phyloP scores from a whole-genome alignment of 2,329 filamentous ascomycete genomes.

The Diaporthe velutina region DNA sequence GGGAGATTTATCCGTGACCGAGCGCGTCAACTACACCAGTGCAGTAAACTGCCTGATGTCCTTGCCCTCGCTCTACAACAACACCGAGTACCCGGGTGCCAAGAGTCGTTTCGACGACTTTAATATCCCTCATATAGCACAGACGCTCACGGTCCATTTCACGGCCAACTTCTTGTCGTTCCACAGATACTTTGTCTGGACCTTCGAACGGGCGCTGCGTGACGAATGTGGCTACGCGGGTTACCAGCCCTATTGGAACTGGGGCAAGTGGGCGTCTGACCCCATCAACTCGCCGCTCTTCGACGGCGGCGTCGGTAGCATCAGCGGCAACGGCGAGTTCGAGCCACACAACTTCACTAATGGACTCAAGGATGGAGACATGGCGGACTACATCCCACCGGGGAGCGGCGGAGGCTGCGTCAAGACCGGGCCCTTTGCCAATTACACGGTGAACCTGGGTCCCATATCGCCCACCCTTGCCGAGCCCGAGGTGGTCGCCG shows the following conservation, averaged over 20 bases:
- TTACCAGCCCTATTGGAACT: constrained; percentile 31
- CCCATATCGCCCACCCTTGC: constrained; percentile 40
- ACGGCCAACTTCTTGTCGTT: constrained; percentile 31
- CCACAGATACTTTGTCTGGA: constrained; percentile 15
- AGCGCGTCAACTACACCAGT: constrained; percentile 45
- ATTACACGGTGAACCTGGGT: constrained; percentile 33
- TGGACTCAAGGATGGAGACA: constrained; percentile 41
- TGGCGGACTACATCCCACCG: constrained; percentile 51
- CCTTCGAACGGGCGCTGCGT: constrained; percentile 12
- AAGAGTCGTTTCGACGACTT: constrained; percentile 57
- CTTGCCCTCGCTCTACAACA: constrained; percentile 47
- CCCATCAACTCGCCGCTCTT: constrained; percentile 22
- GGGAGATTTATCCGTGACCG: neutral
- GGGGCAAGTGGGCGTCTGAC: constrained; percentile 44
- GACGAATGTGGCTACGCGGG: constrained; percentile 32
- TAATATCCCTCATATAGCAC: constrained; percentile 61
- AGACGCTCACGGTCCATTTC: constrained; percentile 54
- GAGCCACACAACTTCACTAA: constrained; percentile 48
- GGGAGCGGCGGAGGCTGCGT: constrained; percentile 61
- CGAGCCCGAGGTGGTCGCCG: constrained; percentile 33
- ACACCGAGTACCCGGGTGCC: constrained; percentile 49
- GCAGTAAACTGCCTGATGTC: constrained; percentile 53
- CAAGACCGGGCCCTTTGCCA: constrained; percentile 44
- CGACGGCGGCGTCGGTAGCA: constrained; percentile 18
- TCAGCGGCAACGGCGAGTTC: constrained; percentile 39